Evolutionary conservation across 1,139 yeast genomes (phyloP), one percentile per base, ranked within the genome.

Genomic region (Yamadazyma mexicana): DNA sequence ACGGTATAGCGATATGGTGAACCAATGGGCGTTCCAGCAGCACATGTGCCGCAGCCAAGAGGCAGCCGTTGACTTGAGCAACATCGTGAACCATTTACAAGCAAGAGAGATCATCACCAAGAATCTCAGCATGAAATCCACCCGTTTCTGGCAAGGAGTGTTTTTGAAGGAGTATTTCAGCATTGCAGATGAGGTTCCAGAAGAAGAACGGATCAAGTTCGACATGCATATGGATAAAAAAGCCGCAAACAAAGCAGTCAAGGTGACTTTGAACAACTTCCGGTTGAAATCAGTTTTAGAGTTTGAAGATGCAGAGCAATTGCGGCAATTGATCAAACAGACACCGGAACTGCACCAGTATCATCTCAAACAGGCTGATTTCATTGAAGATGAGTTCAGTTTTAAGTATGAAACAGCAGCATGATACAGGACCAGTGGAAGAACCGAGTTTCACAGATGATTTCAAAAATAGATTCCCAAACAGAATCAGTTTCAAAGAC

Each of bases 1-100:
- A 60, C 68, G 98, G 48, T 85, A 78, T 51, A 82, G 83, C n/a
- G 98, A 92, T 59, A 64, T 89, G 52, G 58, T 89, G 5, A 82
- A 83, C 49, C 97, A 89, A 53, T 78, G 92, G 77, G 61, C 57
- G 40, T 52, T 71, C 34, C 71, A 69, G 41, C 34, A 29, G 8
- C 32, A 36, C 31, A 33, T 37, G 17, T 20, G 17, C 9, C 11
- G 24, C 11, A 10, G 31, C 20, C 3, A 6, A 3, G 3, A 9
- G 25, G 8, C 20, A 17, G 8, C 16, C 22, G 8, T 38, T 20
- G 35, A 39, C 9, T 18, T 38, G 10, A 32, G 38, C 22, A 38
- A 17, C 35, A 43, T 39, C 9, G 38, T 31, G 42, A 51, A 34
- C 40, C 70, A 66, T 42, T 50, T 69, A 17, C 73, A 64, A 40